Conservation (phyloP, 2,329 filamentous ascomycete genomes). For the Verticillium albo-atrum region DNA sequence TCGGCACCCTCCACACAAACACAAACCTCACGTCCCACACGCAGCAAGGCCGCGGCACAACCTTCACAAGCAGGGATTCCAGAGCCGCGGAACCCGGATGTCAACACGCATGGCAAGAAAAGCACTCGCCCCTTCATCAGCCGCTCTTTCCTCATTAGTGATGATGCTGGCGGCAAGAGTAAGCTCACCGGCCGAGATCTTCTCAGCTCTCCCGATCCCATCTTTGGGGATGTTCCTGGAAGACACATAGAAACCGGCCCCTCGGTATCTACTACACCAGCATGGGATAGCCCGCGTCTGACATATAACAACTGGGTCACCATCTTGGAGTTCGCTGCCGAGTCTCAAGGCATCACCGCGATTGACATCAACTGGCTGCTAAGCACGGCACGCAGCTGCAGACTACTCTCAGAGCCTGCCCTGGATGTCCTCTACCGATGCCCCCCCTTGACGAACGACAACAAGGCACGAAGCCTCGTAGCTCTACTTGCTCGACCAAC, state of each 20-base stretch:
- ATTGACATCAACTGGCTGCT: conserved; percentile 59
- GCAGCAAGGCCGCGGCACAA: background rate
- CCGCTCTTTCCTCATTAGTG: background rate
- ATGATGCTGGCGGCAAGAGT: background rate
- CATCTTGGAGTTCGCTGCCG: conserved; percentile 66
- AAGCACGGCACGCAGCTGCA: conserved; percentile 57
- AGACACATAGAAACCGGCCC: no score
- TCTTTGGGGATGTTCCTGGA: no score
- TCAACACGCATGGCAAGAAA: no score
- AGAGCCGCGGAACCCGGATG: no score
- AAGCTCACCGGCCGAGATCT: no score
- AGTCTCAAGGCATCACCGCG: conserved; percentile 34
- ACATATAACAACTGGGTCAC: conserved; percentile 66
- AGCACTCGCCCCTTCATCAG: no score
- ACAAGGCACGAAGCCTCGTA: conserved; percentile 40
- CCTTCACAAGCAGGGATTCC: background rate
- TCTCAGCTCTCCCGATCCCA: no score
- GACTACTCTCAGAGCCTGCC: conserved; percentile 65
- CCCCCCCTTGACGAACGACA: conserved; percentile 54
- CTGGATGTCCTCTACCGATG: conserved; percentile 67
- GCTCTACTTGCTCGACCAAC: conserved; percentile 51
- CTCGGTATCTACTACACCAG: no score
- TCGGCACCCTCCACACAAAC: background rate
- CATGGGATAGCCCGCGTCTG: conserved; percentile 22
- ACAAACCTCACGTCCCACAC: background rate